Evolutionary conservation across 345 rosid species (phyloP), one percentile per base, ranked within the genome.

Genomic region (Theobroma cacao): DNA sequence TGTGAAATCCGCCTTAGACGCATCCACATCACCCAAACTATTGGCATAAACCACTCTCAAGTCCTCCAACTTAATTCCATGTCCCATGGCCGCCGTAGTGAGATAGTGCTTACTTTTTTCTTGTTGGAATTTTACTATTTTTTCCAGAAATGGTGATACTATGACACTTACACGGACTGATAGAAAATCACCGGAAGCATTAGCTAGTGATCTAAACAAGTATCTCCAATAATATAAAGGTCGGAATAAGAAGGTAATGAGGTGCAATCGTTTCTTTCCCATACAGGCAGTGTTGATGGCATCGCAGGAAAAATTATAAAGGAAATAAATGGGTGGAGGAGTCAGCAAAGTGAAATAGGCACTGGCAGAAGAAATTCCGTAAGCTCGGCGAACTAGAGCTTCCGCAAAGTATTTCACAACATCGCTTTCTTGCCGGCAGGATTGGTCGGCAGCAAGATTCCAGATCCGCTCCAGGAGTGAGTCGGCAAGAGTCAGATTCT

Each of bases 21-120:
- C 43, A 63, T 63, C 68, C 24, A 63, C 13, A 33, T 63, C 68
- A 17, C 68, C 68, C 43, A 60, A 60, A 60, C 64, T 60, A 60
- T 28, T 60, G 5, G 34, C 36, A 2, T 60, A 60, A 3, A 60
- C 7, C 33, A 60, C 7, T 28, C 14, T 28, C 7, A 60, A 28
- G 13, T 28, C 28, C 62, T 10, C 12, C 31, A 47, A 47, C 14
- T 58, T 7, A 28, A 60, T 20, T 13, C 14, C 14, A 4, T 3
- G 1, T 10, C 1, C 33, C 14, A 0, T 26, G 4, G 33, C 63
- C 31, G 0, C 3, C 24, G 1, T 14, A 59, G 5, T 1, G 36
- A 60, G 31, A 30, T 5, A 14, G 38, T 14, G 20, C 38, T 11
- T 56, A n/a, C n/a, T n/a, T n/a, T n/a, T 11, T 28, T 60, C 65